These are phyloP conservation scores for Neolentinus lepideus DNA, from an alignment of 1,284 basidiomycete species.

Conservation along the genomic window DNA sequence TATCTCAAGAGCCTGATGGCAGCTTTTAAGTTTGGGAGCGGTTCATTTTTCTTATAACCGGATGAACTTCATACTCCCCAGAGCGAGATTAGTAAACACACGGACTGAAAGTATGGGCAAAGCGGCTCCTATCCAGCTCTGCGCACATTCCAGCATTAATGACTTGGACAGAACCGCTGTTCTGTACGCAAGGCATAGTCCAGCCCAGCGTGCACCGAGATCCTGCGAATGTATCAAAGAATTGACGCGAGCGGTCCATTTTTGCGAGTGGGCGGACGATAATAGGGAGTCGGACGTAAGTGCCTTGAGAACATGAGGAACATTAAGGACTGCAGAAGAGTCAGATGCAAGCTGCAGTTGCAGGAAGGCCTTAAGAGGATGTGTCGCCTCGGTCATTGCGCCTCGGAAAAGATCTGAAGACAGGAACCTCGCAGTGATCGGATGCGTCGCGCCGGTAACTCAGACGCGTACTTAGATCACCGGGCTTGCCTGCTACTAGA, in stretches of 20 bases:
- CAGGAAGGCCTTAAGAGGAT: constrained; percentile 58
- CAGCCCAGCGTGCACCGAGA: constrained; percentile 65
- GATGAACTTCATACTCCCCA: constrained; percentile 15
- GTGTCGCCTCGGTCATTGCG: constrained; percentile 11
- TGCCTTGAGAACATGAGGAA: constrained; percentile 48
- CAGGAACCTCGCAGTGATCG: neutral
- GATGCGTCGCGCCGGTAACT: neutral
- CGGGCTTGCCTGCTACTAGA: neutral
- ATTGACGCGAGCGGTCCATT: constrained; percentile 65
- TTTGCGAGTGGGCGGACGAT: constrained; percentile 57
- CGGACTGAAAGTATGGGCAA: constrained; percentile 63
- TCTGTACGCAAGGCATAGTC: constrained; percentile 61
- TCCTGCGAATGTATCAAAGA: constrained; percentile 71
- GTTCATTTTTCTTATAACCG: constrained; percentile 55
- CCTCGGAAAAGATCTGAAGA: neutral
- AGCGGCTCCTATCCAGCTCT: constrained; percentile 58
- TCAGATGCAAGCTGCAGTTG: constrained; percentile 68
- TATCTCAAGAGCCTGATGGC: constrained; percentile 51
- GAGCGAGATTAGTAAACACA: constrained; percentile 20
- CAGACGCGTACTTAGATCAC: neutral
- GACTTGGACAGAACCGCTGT: constrained; percentile 49
- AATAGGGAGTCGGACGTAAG: constrained; percentile 43
- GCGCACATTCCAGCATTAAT: constrained; percentile 61
- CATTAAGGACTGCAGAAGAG: constrained; percentile 42
- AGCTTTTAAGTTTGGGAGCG: constrained; percentile 47